Conservation (phyloP, 192 early-diverging fungal genomes). For the Powellomyces hirtus region DNA sequence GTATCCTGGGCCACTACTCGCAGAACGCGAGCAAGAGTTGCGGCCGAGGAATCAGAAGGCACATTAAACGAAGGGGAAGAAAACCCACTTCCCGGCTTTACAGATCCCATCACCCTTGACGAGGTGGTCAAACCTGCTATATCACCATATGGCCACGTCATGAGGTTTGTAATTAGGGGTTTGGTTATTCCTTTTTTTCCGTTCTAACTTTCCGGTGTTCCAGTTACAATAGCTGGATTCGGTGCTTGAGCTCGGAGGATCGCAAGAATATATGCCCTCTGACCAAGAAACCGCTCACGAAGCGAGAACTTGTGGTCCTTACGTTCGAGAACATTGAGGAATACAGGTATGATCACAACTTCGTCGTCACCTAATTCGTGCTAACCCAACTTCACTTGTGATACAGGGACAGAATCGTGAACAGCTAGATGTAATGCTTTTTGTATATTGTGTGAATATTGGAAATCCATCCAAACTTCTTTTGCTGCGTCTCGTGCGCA, state of each 20-base stretch:
- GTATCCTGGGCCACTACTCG: slow-evolving; percentile 58
- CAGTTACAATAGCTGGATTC: slow-evolving; percentile 48
- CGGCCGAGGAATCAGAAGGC: slow-evolving; percentile 40
- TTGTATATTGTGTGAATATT: too few species aligned
- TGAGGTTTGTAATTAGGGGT: slow-evolving; percentile 20
- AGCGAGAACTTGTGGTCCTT: slow-evolving; percentile 77
- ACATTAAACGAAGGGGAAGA: slow-evolving; percentile 38
- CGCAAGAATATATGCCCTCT: slow-evolving; percentile 88
- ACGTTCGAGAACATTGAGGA: slow-evolving; percentile 46
- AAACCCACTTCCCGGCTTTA: slow-evolving; percentile 88
- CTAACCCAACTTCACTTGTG: too few species aligned
- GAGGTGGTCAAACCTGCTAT: slow-evolving; percentile 89
- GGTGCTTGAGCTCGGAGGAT: slow-evolving; percentile 77
- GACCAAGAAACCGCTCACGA: slow-evolving; percentile 89
- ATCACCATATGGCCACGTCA: slow-evolving; percentile 79
- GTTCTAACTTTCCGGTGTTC: neutral
- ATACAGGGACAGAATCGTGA: too few species aligned
- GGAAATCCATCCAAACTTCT: too few species aligned
- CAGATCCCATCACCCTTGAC: slow-evolving; percentile 93
- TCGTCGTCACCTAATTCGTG: too few species aligned
- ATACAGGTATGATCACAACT: slow-evolving; percentile 4
- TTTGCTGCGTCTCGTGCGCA: too few species aligned
- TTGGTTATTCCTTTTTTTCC: neutral
- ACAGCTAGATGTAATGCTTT: too few species aligned
- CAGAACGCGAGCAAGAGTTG: slow-evolving; percentile 51